Evolutionary conservation across 495 filamentous ascomycete species (phyloP).

Genomic region (Xylaria venustula): DNA sequence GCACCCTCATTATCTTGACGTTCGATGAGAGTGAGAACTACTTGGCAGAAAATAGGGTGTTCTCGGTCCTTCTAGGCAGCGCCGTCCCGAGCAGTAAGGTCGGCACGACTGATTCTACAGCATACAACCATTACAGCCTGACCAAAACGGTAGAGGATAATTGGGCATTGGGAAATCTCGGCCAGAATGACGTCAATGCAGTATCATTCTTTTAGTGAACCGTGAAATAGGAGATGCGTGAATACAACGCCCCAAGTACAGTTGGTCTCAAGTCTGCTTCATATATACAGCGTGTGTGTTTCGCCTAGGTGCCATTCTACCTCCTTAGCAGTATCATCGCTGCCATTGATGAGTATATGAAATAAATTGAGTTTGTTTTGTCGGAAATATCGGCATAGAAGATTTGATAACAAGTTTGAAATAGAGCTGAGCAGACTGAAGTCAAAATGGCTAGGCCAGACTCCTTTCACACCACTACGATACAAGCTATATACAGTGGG

Average conservation of each 20-base stretch:
- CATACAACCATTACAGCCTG: constrained; percentile 66
- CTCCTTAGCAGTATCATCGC: not conserved
- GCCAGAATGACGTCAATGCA: constrained; percentile 16
- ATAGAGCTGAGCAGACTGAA: no score
- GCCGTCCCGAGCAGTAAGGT: constrained; percentile 54
- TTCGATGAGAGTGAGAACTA: constrained; percentile 64
- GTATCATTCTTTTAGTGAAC: constrained; percentile 2
- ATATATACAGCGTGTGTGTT: not conserved
- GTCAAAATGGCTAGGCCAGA: no score
- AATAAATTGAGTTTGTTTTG: not conserved
- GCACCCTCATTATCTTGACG: constrained; percentile 61
- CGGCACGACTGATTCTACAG: constrained; percentile 60
- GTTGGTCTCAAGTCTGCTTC: constrained; percentile 8
- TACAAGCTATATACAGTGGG: not conserved
- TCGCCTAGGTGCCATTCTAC: not conserved
- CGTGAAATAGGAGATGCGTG: not conserved
- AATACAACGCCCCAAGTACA: not conserved
- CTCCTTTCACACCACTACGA: not conserved
- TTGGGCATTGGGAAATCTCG: constrained; percentile 39
- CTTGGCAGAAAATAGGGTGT: constrained; percentile 49
- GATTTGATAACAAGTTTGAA: no score
- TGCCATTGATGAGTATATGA: not conserved
- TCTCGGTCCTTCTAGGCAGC: constrained; percentile 60
- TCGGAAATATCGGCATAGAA: not conserved
- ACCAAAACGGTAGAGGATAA: constrained; percentile 63